phyloP scores from a whole-genome alignment of 768 basidiomycete species.

The Tylopilus plumbeoviolaceoides region DNA sequence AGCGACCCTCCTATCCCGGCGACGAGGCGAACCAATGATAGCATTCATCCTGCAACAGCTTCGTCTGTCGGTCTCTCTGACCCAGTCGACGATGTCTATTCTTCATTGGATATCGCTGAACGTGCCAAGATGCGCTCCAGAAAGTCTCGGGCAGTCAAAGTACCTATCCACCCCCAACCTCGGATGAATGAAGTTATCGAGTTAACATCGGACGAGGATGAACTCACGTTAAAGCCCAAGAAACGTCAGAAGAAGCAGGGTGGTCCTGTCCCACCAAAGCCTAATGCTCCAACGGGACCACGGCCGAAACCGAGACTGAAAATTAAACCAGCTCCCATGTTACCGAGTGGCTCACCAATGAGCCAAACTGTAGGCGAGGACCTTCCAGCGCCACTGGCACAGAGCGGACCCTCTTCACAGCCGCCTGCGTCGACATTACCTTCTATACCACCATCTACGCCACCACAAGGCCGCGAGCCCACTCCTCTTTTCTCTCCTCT shows the following conservation, averaged over 20 bases:
- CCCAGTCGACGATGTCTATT: conserved; percentile 16
- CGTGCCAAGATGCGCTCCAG: conserved; percentile 54
- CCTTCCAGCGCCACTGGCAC: conserved; percentile 34
- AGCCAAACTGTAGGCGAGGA: conserved; percentile 4
- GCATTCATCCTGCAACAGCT: conserved; percentile 16
- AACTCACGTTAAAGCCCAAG: conserved; percentile 29
- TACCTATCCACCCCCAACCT: neutral
- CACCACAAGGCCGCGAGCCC: conserved; percentile 19
- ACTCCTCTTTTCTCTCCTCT: conserved; percentile 26
- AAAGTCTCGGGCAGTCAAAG: conserved; percentile 22
- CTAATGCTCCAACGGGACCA: conserved; percentile 24
- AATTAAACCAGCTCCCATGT: conserved; percentile 10
- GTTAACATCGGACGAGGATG: conserved; percentile 42
- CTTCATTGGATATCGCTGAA: conserved; percentile 45
- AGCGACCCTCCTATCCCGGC: conserved; percentile 2
- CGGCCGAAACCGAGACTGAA: conserved; percentile 25
- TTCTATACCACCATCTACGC: conserved; percentile 23
- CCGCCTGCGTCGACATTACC: conserved; percentile 33
- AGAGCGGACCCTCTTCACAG: conserved; percentile 26
- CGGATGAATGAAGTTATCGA: conserved; percentile 40
- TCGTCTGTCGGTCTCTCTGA: conserved; percentile 11
- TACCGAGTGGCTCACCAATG: conserved; percentile 18
- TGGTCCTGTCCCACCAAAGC: conserved; percentile 23
- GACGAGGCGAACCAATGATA: conserved; percentile 15
- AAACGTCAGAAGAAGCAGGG: conserved; percentile 31